Base-by-base conservation (phyloP, 2,329 filamentous ascomycete genomes). In the Phyllosticta paracitricarpa region DNA sequence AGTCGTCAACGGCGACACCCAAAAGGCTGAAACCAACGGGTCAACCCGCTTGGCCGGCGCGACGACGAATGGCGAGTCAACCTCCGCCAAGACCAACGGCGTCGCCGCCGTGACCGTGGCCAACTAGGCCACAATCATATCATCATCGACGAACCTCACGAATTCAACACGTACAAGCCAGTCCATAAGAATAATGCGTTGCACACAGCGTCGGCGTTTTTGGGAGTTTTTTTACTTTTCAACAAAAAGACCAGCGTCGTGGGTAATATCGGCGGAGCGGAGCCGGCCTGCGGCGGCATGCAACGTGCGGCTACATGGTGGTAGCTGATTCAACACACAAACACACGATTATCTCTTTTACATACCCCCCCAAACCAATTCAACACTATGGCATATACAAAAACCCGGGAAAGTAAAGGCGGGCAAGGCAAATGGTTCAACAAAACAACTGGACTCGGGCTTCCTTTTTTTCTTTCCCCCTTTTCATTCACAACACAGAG, bases 141-240 rank as follows among this genome's bases (percentile, higher is more conserved):
- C 54, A 51, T 28, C 33, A 17, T 51, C 55, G 57, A 61, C 54
- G 51, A 57, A 53, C 51, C 30, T 51, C 48, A 57, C 55, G 19
- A 30, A 26, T 61, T 25, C 51, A 35, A 51, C 56, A 51, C 51
- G 52, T 61, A 40, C 59, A 61, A 48, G 33, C 28, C 52, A 51
- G 55, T 51, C 52, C 35, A 52, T 55, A 24, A 26, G 22, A 55
- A 28, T 54, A 26, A 9, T 53, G 55, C 52, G 25, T 54, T 61
- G 59, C 59, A 61, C 57, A 26, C 59, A 61, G 59, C 59, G 59
- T 57, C 22, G 59, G 59, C 54, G 59, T 61, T 61, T 48, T 24
- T 28, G 54, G 59, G 40, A 54, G 12, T n/a, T n/a, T 17, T n/a
- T n/a, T 5, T 4, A 14, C n/a, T 61, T 61, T 61, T 61, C 59